Evolutionary conservation across 352 stramenopile species (phyloP).

Genomic region (Globisporangium ultimum): DNA sequence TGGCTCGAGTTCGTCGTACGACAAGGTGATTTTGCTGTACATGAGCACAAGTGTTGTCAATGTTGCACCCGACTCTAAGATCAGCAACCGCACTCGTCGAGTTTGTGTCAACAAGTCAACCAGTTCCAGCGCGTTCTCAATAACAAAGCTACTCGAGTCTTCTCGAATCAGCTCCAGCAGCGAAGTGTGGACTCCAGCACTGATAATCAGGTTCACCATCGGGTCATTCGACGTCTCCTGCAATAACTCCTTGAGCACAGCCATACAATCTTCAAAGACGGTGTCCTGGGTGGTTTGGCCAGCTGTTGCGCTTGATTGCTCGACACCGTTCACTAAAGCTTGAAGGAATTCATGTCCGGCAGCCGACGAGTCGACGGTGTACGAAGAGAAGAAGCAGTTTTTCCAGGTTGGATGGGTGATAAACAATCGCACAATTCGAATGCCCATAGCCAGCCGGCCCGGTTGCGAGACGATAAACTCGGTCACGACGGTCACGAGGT

Average conservation of each 20-base stretch:
- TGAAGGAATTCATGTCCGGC: conserved; percentile 68
- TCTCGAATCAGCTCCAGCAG: conserved; percentile 59
- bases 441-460: conserved; percentile 45
- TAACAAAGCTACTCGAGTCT: conserved; percentile 23
- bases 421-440: conserved; percentile 77
- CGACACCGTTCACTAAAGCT: conserved; percentile 49
- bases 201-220: conserved; percentile 70
- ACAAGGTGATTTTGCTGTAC: conserved; percentile 41
- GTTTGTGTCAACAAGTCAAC: conserved; percentile 52
- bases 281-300: conserved; percentile 23
- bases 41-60: conserved; percentile 51
- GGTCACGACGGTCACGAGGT: conserved; percentile 62
- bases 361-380: conserved; percentile 56
- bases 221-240: conserved; percentile 56
- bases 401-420: conserved; percentile 63
- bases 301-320: conserved; percentile 32
- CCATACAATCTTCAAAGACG: conserved; percentile 62
- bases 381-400: conserved; percentile 67
- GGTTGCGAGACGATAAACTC: conserved; percentile 63
- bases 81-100: conserved; percentile 62
- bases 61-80: conserved; percentile 55
- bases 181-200: conserved; percentile 57
- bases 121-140: conserved; percentile 32
- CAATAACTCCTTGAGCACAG: conserved; percentile 58
- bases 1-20: conserved; percentile 32